Conservation (phyloP, 495 filamentous ascomycete genomes). For the Chaetomium cochliodes region DNA sequence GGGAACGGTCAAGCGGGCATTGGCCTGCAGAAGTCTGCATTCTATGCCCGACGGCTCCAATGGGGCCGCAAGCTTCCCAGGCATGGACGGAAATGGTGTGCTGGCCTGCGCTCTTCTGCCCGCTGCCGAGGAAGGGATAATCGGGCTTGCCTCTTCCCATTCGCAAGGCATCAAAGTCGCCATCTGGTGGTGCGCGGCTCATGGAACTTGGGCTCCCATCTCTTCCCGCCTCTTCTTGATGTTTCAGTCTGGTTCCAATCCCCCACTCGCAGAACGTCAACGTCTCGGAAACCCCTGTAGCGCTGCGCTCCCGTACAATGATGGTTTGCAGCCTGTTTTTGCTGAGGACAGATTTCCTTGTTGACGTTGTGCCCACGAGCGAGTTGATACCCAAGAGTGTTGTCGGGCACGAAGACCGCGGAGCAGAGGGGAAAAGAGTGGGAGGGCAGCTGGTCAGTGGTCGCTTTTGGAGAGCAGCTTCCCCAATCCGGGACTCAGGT, state of each 20-base stretch:
- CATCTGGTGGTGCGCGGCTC: slow-evolving; percentile 13
- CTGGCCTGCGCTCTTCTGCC: slow-evolving; percentile 29
- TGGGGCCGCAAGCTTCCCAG: slow-evolving; percentile 19
- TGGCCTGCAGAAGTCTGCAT: slow-evolving; percentile 34
- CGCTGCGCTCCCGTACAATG: slow-evolving; percentile 1
- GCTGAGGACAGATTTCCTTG: slow-evolving; percentile 6
- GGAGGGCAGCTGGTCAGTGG: slow-evolving; percentile 23
- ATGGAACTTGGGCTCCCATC: slow-evolving; percentile 4
- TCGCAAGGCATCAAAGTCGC: slow-evolving; percentile 18
- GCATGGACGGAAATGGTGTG: slow-evolving; percentile 29
- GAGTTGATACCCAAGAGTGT: slow-evolving; percentile 38
- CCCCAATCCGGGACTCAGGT: slow-evolving; percentile 23
- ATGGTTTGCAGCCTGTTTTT: slow-evolving; percentile 12
- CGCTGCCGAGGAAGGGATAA: slow-evolving; percentile 27
- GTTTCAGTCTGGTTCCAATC: slow-evolving; percentile 18
- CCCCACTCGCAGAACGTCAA: not conserved
- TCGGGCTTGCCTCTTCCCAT: slow-evolving; percentile 20
- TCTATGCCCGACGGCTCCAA: slow-evolving; percentile 33
- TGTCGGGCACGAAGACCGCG: slow-evolving; percentile 37
- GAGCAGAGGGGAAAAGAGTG: slow-evolving; percentile 18
- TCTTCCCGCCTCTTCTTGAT: slow-evolving; percentile 19
- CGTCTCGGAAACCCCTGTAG: not conserved
- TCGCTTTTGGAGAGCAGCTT: slow-evolving; percentile 15
- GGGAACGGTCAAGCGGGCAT: slow-evolving; percentile 21
- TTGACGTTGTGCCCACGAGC: slow-evolving; percentile 16